Base-by-base conservation (phyloP, 176 grass and related monocot species). In the Aegilops speltoides region DNA sequence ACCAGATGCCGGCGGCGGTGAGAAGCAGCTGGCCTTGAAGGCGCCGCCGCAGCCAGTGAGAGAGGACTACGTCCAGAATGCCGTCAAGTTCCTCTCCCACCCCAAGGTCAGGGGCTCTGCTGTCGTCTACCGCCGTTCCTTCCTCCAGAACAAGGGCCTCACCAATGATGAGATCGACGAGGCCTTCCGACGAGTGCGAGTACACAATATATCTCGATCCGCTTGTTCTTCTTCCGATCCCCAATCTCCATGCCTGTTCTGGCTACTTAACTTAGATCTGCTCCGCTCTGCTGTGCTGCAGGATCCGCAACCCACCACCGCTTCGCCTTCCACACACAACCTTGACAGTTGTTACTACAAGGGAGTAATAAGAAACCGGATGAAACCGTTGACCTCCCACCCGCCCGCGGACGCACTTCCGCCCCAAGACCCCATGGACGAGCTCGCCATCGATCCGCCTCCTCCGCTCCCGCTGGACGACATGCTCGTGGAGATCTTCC, bases 41-140 rank as follows among this genome's bases (percentile, higher is more conserved):
- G 62, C 87, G 16, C 31, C 88, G 37, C 71, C 85, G 67, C 50
- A 86, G 82, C 86, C 91, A 46, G 76, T 92, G 56, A 91, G 96
- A 78, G 93, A 95, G 88, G 96, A 98, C 56, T 93, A 94, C 75
- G 90, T 98, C 77, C 34, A 80, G 89, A 98, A 98, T 86, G 93
- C 96, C 65, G 90, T 98, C 83, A 98, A 91, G 79, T 98, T 98
- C 86, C 89, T 98, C 64, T 91, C 91, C 66, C 93, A 98, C 80
- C 96, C 96, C 45, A 94, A 81, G 85, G 96, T 96, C 80, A 91
- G 79, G 74, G 91, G 86, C 40, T 98, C 96, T 77, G 86, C 93
- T 37, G 88, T 95, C 61, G 40, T 84, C 43, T 79, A 98, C 88
- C 78, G 93, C 59, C 93, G 91, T 61, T 92, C 93, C 57, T 98